These are phyloP conservation scores for Biscogniauxia sp. DNA, from an alignment of 2,329 filamentous ascomycete species.

Conservation along the genomic window DNA sequence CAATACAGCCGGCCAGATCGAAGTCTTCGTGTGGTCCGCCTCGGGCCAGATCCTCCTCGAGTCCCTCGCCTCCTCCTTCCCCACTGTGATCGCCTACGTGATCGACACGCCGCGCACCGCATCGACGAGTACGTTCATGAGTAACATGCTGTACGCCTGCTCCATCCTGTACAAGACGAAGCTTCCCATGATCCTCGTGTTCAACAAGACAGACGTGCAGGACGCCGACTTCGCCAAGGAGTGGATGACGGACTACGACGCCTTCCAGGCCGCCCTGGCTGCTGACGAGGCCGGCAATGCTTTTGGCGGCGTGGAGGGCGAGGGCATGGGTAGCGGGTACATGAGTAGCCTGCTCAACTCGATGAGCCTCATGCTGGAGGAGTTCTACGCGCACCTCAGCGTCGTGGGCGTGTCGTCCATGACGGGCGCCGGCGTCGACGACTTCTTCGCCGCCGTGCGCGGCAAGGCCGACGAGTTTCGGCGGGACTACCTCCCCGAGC, in stretches of 20 bases:
- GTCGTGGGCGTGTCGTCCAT: slow-evolving; percentile 93
- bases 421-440: slow-evolving; percentile 85
- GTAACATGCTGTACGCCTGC: slow-evolving; percentile 99
- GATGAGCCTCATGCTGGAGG: slow-evolving; percentile 96
- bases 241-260: slow-evolving; percentile 99
- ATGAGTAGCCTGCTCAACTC: slow-evolving; percentile 95
- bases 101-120: slow-evolving; percentile 94
- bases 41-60: slow-evolving; percentile 92
- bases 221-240: slow-evolving; percentile 89
- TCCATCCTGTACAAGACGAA: slow-evolving; percentile 99
- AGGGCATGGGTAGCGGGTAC: slow-evolving; percentile 79
- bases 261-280: slow-evolving; percentile 83
- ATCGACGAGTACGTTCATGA: slow-evolving; percentile 97
- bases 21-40: slow-evolving; percentile 98
- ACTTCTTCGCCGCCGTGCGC: slow-evolving; percentile 88
- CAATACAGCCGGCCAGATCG: slow-evolving; percentile 77
- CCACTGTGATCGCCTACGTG: slow-evolving; percentile 94
- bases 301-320: slow-evolving; percentile 70
- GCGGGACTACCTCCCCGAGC: slow-evolving; percentile 85
- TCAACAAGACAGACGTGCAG: slow-evolving; percentile 98
- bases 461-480: slow-evolving; percentile 87
- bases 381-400: slow-evolving; percentile 92
- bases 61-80: slow-evolving; percentile 88
- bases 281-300: slow-evolving; percentile 76
- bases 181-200: slow-evolving; percentile 96